A percentile compares a stretch with the other conserved stretches of the same genome.
Conservation (phyloP, 371 early-diverging fungal species). For the Fennellomyces sp. region DNA sequence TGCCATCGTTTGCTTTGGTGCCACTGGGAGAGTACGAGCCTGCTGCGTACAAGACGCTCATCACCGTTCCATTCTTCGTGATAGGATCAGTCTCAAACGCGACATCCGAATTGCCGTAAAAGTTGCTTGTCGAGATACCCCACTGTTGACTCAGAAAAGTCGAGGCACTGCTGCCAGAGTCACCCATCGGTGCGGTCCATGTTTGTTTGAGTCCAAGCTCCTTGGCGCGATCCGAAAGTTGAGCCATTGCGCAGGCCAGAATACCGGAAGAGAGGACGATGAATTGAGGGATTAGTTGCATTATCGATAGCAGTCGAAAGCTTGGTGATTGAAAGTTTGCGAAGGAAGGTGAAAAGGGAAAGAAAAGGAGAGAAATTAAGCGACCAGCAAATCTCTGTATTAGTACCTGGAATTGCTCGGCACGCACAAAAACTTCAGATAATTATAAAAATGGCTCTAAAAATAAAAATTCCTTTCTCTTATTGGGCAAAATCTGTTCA, state of each 20-base stretch:
- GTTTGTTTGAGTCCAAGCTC: conserved; percentile 32
- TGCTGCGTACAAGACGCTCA: conserved; percentile 42
- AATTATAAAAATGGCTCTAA: background rate
- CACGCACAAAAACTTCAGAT: no score
- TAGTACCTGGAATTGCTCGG: no score
- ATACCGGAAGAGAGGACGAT: background rate
- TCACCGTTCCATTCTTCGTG: conserved; percentile 23
- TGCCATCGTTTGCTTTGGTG: conserved; percentile 16
- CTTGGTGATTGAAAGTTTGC: no score
- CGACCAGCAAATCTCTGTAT: no score
- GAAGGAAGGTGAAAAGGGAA: background rate
- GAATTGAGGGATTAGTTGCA: background rate
- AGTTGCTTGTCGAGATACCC: conserved; percentile 15
- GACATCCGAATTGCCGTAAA: conserved; percentile 33
- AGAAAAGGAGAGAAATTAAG: background rate
- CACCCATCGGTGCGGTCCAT: conserved; percentile 32
- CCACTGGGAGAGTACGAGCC: conserved; percentile 47
- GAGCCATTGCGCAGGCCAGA: background rate
- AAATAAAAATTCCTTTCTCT: background rate
- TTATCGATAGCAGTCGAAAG: background rate
- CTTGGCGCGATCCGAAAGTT: conserved; percentile 19
- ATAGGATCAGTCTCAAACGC: conserved; percentile 52
- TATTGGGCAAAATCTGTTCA: background rate
- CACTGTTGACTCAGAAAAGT: conserved; percentile 28
- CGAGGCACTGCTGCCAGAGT: background rate